phyloP scores from a whole-genome alignment of 2,329 filamentous ascomycete genomes.

The Colletotrichum incanum region DNA sequence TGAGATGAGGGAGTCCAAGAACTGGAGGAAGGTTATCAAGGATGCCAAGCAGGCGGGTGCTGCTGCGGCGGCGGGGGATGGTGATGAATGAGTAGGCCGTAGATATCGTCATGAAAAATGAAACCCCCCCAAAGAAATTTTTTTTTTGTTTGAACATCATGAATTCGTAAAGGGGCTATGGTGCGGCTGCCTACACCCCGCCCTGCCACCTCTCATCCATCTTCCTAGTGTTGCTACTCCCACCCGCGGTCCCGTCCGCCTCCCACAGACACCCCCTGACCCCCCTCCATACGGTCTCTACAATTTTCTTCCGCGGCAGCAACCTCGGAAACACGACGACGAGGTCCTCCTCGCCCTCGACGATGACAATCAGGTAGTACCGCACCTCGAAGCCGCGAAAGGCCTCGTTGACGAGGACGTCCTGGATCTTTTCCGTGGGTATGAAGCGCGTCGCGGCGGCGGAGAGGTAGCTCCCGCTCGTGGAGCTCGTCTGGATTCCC shows the following conservation, averaged over 20 bases:
- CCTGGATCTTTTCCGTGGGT: conserved; percentile 91
- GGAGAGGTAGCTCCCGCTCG: conserved; percentile 76
- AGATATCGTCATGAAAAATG: conserved; percentile 1
- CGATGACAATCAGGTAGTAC: conserved; percentile 91
- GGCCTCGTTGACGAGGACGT: conserved; percentile 95
- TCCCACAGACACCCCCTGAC: conserved; percentile 87
- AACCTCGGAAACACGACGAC: conserved; percentile 95
- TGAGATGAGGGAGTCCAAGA: conserved; percentile 58
- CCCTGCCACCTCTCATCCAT: conserved; percentile 50
- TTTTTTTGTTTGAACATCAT: conserved; percentile 6
- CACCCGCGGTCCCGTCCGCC: conserved; percentile 50
- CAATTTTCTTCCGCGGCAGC: conserved; percentile 79
- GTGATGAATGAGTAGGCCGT: conserved; percentile 15
- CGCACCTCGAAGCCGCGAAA: conserved; percentile 93
- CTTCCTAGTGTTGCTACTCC: conserved; percentile 16
- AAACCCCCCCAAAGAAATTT: neutral
- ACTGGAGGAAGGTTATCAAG: conserved; percentile 39
- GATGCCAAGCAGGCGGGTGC: conserved; percentile 28
- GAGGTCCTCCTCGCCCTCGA: conserved; percentile 88
- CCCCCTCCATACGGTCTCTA: conserved; percentile 94
- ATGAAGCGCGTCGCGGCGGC: conserved; percentile 74
- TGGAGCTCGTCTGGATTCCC: conserved; percentile 89
- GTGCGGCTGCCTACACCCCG: conserved; percentile 16
- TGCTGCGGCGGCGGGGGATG: conserved; percentile 16
- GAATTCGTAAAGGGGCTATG: conserved; percentile 26